A percentile compares a stretch with the other conserved stretches of the same genome.
These are phyloP conservation scores for Penicillium sp. DNA, from an alignment of 2,329 filamentous ascomycete species.

Conservation along the genomic window DNA sequence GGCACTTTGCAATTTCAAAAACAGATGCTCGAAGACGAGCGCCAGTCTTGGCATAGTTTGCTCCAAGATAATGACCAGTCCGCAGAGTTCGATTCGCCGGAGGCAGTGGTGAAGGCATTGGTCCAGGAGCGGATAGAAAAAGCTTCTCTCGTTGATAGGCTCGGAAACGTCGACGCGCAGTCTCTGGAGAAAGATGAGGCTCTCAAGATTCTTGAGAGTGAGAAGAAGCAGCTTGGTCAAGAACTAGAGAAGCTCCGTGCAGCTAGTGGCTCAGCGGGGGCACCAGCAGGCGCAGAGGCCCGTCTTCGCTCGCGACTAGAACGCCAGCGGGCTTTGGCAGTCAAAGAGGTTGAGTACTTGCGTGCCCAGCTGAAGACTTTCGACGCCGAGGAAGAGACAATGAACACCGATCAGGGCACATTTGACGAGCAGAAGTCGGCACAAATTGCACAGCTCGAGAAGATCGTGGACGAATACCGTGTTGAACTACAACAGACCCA, in stretches of 20 bases:
- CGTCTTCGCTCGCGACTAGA: conserved; percentile 74
- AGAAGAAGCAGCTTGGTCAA: conserved; percentile 61
- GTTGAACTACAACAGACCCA: conserved; percentile 73
- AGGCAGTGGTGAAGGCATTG: conserved; percentile 79
- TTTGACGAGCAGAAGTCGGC: conserved; percentile 72
- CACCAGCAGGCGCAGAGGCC: conserved; percentile 55
- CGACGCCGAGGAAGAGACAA: conserved; percentile 81
- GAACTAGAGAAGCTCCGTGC: conserved; percentile 70
- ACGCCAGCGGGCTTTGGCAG: conserved; percentile 76
- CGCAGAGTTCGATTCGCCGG: conserved; percentile 80
- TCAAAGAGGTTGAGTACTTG: conserved; percentile 92
- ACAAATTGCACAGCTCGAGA: conserved; percentile 77
- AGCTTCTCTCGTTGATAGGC: conserved; percentile 72
- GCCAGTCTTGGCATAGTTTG: conserved; percentile 80
- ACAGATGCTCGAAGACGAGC: conserved; percentile 84
- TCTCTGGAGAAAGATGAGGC: conserved; percentile 72
- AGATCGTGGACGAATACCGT: conserved; percentile 83
- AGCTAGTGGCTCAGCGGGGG: conserved; percentile 34
- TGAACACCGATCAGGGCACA: conserved; percentile 66
- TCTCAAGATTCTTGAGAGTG: conserved; percentile 68
- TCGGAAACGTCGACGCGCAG: conserved; percentile 78
- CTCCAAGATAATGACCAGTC: conserved; percentile 66
- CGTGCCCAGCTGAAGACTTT: conserved; percentile 87
- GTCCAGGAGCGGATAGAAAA: conserved; percentile 78
- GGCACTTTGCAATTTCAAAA: conserved; percentile 77